Conservation (phyloP, 148 eudicot species). For the Silene latifolia region DNA sequence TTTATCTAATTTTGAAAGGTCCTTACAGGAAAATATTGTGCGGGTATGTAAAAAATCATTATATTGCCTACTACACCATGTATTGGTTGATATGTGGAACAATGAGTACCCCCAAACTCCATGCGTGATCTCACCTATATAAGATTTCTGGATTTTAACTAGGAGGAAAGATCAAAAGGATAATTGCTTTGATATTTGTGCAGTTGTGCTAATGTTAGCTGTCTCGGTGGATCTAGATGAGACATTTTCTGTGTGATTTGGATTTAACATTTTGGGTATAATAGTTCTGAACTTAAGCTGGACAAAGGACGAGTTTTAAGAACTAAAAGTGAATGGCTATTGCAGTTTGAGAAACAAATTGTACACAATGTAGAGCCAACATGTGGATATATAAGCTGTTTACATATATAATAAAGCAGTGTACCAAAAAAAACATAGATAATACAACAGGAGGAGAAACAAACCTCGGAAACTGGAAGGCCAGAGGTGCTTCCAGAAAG, state of each 20-base stretch:
- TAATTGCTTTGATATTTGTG: not conserved
- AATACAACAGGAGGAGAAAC: not conserved
- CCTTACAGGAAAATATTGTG: too few relatives aligned
- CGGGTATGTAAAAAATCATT: too few relatives aligned
- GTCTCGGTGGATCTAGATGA: not conserved
- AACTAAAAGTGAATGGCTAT: not conserved
- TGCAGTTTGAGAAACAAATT: not conserved
- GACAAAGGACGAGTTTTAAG: not conserved
- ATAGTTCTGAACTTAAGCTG: conserved; percentile 10
- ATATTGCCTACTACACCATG: too few relatives aligned
- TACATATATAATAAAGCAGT: not conserved
- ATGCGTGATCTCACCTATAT: too few relatives aligned
- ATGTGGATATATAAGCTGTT: not conserved
- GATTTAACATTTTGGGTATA: too few relatives aligned
- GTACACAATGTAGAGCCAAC: not conserved
- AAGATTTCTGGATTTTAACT: too few relatives aligned
- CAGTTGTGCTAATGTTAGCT: not conserved
- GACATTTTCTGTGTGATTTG: not conserved
- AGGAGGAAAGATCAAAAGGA: too few relatives aligned
- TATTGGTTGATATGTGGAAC: too few relatives aligned
- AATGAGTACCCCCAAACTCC: too few relatives aligned
- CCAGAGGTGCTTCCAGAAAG: conserved; percentile 88
- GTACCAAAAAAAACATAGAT: too few relatives aligned
- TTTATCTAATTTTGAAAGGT: too few relatives aligned
- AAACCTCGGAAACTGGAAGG: conserved; percentile 90